Base-by-base conservation (phyloP, 768 basidiomycete species). In the Hericium rajendrae region DNA sequence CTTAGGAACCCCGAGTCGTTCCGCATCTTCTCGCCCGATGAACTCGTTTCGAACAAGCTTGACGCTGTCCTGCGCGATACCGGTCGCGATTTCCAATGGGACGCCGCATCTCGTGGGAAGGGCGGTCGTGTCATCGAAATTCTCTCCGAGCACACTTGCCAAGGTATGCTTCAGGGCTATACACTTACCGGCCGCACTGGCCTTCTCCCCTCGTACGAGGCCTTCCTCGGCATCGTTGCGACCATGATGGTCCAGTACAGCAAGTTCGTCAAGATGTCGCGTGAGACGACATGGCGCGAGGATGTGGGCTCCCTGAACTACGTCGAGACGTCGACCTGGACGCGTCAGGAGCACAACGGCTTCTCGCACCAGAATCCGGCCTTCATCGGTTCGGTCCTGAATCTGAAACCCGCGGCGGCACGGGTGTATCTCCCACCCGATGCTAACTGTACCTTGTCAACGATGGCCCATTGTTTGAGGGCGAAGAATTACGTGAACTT, bases 161-260 rank as follows among this genome's bases (percentile, higher is more conserved):
- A 93, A 67, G 91, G 87, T 22, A 92, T 92, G 85, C 74, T 94
- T 12, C 90, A 97, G 70, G 92, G 93, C 2, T 94, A 94, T 70
- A 92, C 91, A 6, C 80, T 97, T 49, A 94, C 93, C 0, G 93
- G 93, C 9, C 77, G 86, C 41, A 87, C 85, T 0, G 91, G 82
- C 12, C 74, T 94, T 38, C 91, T 95, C 80, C 91, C 93, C 2
- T 86, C 83, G 28, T 94, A 95, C 68, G 93, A 95, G 68, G 86
- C 90, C 0, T 97, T 95, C 79, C 74, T 94, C 48, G 91, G 91
- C 48, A 94, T 94, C 69, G 71, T 94, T 26, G 85, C 87, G 56
- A 94, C 91, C 16, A 92, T 93, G 91, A 84, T 87, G 81, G 85
- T 88, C 3, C 88, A 90, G 65, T 94, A 94, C 68, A 77, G 83